Evolutionary conservation across 768 basidiomycete genomes (phyloP), one percentile per base, ranked within the genome.

Genomic region (Rhodotorula taiwanensis): DNA sequence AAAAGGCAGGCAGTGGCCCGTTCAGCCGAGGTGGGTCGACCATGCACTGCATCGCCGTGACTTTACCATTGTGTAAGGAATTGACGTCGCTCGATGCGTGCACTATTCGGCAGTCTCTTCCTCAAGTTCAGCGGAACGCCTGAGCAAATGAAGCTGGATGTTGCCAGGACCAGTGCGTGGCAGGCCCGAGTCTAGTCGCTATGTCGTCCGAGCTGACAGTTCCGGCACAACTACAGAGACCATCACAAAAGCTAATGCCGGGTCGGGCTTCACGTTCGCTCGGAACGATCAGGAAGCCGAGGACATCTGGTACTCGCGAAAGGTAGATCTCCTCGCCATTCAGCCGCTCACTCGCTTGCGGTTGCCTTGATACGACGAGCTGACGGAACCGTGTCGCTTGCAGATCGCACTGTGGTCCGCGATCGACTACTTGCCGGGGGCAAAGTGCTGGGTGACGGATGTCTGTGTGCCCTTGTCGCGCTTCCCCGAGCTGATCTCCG

Each of bases 101-200:
- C n/a, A n/a, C n/a, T n/a, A n/a, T n/a, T n/a, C n/a, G n/a, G 15
- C 64, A 62, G 63, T 27, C 80, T 97, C 14, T 94, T 95, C 79
- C 88, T 98, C 80, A 98, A 95, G 75, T 82, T 95, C 52, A 89
- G 91, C 74, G 93, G 93, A 5, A 84, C 88, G 36, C 77, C 81
- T 1, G 76, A 79, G 18, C 80, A 83, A 15, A 82, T 87, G 36
- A 75, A 79, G 25, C 81, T 89, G 30, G 79, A 84, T 42, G 62
- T 71, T 25, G 54, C 51, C 30, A 61, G 68, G 3, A 73, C 70
- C 15, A 59, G 64, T 65, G 23, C 43, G 62, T 44, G 30, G 18
- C 45, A 14, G 25, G 31, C 31, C n/a, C n/a, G n/a, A n/a, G n/a
- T n/a, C n/a, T n/a, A n/a, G n/a, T n/a, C n/a, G n/a, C n/a, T n/a